Evolutionary conservation across 164 flowering plant species (phyloP).

Genomic region (Houttuynia cordata): DNA sequence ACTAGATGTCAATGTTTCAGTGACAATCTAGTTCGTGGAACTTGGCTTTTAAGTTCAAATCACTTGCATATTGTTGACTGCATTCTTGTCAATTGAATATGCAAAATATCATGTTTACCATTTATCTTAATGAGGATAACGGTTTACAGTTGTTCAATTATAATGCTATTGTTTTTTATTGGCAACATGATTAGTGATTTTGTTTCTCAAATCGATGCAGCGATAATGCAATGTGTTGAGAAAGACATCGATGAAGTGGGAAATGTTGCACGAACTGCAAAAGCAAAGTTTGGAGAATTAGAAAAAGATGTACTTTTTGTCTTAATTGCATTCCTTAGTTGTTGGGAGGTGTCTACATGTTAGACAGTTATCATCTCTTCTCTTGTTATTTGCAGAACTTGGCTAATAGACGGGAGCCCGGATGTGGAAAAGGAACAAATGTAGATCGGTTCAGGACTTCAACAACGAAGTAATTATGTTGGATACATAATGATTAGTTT

Average conservation of each 20-base stretch:
- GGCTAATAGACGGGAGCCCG: constrained; percentile 70
- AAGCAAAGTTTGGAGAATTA: constrained; percentile 64
- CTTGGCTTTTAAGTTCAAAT: too few relatives aligned
- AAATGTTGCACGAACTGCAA: constrained; percentile 51
- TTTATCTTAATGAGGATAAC: too few relatives aligned
- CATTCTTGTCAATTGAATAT: too few relatives aligned
- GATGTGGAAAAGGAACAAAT: constrained; percentile 79
- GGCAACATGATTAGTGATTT: neutral
- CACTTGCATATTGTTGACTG: too few relatives aligned
- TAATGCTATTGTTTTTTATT: neutral
- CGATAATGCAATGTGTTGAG: constrained; percentile 81
- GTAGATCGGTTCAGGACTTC: constrained; percentile 75
- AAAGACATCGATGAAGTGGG: constrained; percentile 92
- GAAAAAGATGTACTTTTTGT: constrained; percentile 54
- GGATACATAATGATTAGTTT: too few relatives aligned
- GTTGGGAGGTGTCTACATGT: neutral
- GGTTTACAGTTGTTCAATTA: neutral
- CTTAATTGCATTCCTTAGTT: neutral
- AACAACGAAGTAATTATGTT: constrained; percentile 48
- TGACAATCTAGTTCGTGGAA: too few relatives aligned
- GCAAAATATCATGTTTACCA: too few relatives aligned
- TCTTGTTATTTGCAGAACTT: constrained; percentile 43
- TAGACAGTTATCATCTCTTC: neutral
- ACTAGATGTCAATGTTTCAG: too few relatives aligned
- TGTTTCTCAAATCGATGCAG: constrained; percentile 23